Base-by-base conservation (phyloP, 2,329 filamentous ascomycete genomes). In the Colletotrichum liriopes region DNA sequence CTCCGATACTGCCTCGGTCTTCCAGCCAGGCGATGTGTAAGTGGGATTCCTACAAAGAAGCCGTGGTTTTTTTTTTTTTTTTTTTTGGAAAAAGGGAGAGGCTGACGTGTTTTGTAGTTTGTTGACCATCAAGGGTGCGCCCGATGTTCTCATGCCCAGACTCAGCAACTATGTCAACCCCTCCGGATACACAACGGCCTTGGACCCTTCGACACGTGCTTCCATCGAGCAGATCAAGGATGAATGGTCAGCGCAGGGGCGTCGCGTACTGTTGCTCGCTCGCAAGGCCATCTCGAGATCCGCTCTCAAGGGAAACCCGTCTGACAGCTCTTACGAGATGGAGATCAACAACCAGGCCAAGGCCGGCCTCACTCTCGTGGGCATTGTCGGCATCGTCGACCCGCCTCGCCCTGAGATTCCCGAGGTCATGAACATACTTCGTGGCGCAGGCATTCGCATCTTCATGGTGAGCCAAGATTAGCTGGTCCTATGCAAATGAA, bases 101-200 rank as follows among this genome's bases (percentile, higher is more conserved):
- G 5, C 65, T 72, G 11, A 74, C 35, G 5, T 37, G 7, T 11
- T 0, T 23, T 52, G n/a, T 20, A 88, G 85, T 1, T 82, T 93
- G 0, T 82, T 95, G 54, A 93, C 91, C n/a, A 93, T 95, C 78
- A 95, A 96, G 79, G 93, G 93, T 1, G 93, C 93, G 0, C 93
- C 93, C 0, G 93, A 95, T 77, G 89, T 95, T 41, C 84, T 95
- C 0, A 87, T 95, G 1, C 83, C 85, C 1, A 85, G 92, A 64
- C 93, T 93, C 77, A 86, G 86, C 1, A 85, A 85, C 26, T 89
- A 90, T 63, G 84, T 92, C 16, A 84, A 85, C 26, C 82, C 85
- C 2, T 86, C 90, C 32, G 92, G 92, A 8, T 84, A 85, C 2
- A 82, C 87, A 1, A 81, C 85, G 65, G 77, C 81, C 12, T 83